These are phyloP conservation scores for Plasmodium berghei DNA, from an alignment of 169 alveolate genomes.

Conservation along the genomic window DNA sequence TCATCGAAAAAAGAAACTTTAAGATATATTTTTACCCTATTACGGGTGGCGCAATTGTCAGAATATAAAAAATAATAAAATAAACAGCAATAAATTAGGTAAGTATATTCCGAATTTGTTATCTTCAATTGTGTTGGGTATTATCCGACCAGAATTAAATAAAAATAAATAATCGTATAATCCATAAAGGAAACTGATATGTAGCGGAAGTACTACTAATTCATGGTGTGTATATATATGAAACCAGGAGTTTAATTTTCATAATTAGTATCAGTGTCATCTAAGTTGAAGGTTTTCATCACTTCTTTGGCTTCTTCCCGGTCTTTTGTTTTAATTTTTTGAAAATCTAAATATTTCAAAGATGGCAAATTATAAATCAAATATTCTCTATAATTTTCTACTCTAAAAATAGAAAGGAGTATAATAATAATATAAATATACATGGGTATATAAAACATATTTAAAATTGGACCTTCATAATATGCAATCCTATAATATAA, in stretches of 20 bases:
- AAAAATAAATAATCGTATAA: too few species aligned
- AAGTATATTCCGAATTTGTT: too few species aligned
- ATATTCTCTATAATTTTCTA: conserved; percentile 83
- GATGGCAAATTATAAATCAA: conserved; percentile 82
- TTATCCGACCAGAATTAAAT: too few species aligned
- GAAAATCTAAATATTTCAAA: conserved; percentile 84
- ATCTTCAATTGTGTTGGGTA: too few species aligned
- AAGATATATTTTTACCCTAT: too few species aligned
- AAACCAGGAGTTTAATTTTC: background rate
- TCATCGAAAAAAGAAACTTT: too few species aligned
- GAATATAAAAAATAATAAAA: too few species aligned
- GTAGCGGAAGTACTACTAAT: background rate
- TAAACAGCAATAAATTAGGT: too few species aligned
- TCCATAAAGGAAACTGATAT: background rate
- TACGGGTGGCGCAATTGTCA: too few species aligned
- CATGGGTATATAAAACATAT: background rate
- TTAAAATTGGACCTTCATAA: background rate
- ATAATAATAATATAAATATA: background rate
- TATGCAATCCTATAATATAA: background rate
- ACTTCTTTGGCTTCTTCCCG: conserved; percentile 76
- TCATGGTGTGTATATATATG: conserved; percentile 2
- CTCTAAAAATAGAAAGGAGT: conserved; percentile 18
- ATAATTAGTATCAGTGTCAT: conserved; percentile 21
- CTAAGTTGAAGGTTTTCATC: conserved; percentile 36
- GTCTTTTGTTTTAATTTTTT: conserved; percentile 82